Percentiles rank a stretch among this genome's conserved stretches.
Conservation (phyloP, 1,284 basidiomycete species). For the Violaceomyces palustris region DNA sequence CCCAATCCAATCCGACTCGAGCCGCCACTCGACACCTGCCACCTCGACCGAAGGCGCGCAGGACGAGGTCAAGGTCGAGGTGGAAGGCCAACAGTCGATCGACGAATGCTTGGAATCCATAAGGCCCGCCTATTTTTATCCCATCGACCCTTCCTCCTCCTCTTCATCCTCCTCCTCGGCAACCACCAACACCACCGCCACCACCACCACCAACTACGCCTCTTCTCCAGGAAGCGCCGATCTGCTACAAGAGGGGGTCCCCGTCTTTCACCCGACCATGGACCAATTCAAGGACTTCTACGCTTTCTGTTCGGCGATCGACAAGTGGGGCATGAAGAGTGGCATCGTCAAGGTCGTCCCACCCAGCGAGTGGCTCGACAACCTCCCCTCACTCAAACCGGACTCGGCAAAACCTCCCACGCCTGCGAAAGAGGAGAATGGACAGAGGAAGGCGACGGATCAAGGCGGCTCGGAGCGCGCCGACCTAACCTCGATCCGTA, state of each 20-base stretch:
- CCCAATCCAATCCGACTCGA: conserved; percentile 13
- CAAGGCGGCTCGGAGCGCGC: conserved; percentile 10
- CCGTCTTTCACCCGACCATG: conserved; percentile 51
- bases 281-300: conserved; percentile 50
- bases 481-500: conserved; percentile 38
- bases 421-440: too few species aligned
- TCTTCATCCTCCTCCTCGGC: neutral
- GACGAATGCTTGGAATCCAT: too few species aligned
- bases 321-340: conserved; percentile 48
- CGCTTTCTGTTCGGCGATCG: conserved; percentile 44
- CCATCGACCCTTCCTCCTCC: conserved; percentile 7
- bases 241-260: conserved; percentile 30
- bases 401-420: conserved; percentile 1
- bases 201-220: neutral
- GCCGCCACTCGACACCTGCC: conserved; percentile 26
- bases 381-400: conserved; percentile 33
- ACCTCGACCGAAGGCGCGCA: conserved; percentile 19
- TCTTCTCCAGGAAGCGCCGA: neutral
- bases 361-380: conserved; percentile 44
- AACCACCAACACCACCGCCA: conserved; percentile 4
- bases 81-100: conserved; percentile 10
- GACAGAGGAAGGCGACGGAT: too few species aligned
- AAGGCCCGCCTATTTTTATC: conserved; percentile 45
- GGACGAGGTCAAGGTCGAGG: neutral
- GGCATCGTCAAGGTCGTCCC: conserved; percentile 51